Percentiles rank a stretch among this genome's conserved stretches.
Evolutionary conservation across 768 basidiomycete species (phyloP).

Genomic region (Trametes meyenii): DNA sequence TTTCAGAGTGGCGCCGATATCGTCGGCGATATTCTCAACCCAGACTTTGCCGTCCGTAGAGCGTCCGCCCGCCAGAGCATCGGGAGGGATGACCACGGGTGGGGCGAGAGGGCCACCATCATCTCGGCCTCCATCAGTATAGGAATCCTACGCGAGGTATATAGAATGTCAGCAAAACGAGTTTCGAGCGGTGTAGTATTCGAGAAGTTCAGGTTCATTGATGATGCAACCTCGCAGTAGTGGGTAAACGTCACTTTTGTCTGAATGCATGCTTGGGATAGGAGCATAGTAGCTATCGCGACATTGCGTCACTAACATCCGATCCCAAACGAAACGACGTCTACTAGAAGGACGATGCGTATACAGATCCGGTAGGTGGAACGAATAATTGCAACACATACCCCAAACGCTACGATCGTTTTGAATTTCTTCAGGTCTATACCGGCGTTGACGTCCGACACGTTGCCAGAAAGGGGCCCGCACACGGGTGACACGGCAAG

Average conservation of each 20-base stretch:
- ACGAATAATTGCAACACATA: slow-evolving; percentile 28
- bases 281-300: too few relatives aligned
- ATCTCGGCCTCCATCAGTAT: slow-evolving; percentile 51
- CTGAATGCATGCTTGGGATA: neutral
- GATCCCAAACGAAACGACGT: too few relatives aligned
- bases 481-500: slow-evolving; percentile 52
- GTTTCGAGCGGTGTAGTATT: neutral
- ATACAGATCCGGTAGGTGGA: neutral
- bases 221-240: too few relatives aligned
- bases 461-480: slow-evolving; percentile 42
- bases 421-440: slow-evolving; percentile 40
- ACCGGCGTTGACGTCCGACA: slow-evolving; percentile 53
- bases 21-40: slow-evolving; percentile 49
- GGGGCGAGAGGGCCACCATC: slow-evolving; percentile 48
- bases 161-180: neutral
- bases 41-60: slow-evolving; percentile 54
- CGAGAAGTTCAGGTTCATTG: neutral
- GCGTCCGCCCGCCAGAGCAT: slow-evolving; percentile 51
- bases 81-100: slow-evolving; percentile 45
- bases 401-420: slow-evolving; percentile 58
- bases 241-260: too few relatives aligned
- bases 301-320: too few relatives aligned
- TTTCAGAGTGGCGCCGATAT: slow-evolving; percentile 43
- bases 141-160: slow-evolving; percentile 42
- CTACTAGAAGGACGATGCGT: too few relatives aligned